Base-by-base conservation (phyloP, 2,329 filamentous ascomycete genomes). In the Keithomyces neogunnii region DNA sequence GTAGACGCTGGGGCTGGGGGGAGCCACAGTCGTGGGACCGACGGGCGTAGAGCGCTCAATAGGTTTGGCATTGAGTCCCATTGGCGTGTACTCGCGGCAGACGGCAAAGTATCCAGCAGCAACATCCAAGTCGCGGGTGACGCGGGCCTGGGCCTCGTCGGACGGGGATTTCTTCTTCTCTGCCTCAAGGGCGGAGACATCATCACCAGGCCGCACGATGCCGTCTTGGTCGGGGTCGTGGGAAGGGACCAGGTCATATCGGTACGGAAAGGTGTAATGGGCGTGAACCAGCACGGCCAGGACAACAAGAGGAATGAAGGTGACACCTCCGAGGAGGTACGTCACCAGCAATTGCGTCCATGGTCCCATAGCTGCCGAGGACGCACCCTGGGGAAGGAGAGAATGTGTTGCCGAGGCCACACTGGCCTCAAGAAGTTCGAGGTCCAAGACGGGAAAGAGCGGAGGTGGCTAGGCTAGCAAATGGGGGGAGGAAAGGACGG, bases 91-190 rank as follows among this genome's bases (percentile, higher is more conserved):
- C 71, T 96, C 90, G 64, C 91, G 82, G 65, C 88, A 95, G 13
- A 96, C 89, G n/a, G 90, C 89, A 67, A 96, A 96, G 71, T 95
- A 96, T 19, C 90, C 91, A 7, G 90, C 88, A 2, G 89, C 88
- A 40, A 90, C 87, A 63, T 95, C 89, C 35, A 82, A 76, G 53
- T 89, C 85, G 56, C 83, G 77, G 26, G 76, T 69, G 36, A 68
- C 57, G 44, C 73, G 71, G 35, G 78, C 68, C 62, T 81, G 83
- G 59, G 77, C 75, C 53, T 85, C 81, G 42, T 85, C 81, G 57
- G 80, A 68, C 45, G 69, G 70, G 57, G 77, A 74, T 59, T 78
- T 78, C 55, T 80, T 53, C 48, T 44, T 81, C 36, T 75, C 80
- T 9, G 77, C 77, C 58, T 83, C 82, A 56, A 92, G 75, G 47